Evolutionary conservation across 2,329 filamentous ascomycete genomes (phyloP), one percentile per base, ranked within the genome.

Genomic region (Cordyceps fumosorosea): DNA sequence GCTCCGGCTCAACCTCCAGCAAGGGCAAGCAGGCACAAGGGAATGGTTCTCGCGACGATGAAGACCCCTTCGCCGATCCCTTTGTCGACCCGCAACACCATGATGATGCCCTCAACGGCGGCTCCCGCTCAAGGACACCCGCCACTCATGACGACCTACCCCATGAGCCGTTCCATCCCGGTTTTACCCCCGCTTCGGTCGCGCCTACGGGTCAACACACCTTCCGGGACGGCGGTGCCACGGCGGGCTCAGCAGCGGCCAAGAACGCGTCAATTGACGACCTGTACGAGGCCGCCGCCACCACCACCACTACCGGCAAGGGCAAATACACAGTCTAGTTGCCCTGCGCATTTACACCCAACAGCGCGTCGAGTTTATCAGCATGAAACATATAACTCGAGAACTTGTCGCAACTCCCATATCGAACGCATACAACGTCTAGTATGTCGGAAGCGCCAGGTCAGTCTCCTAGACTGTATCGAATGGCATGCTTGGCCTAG

Each of bases 81-180:
- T 74, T 74, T 58, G 64, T 66, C 14, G 74, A 75, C 50, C 71
- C 72, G 3, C 64, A 69, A 18, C 64, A 67, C 6, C 53, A 67
- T 26, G 55, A 58, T 40, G 22, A 51, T n/a, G 44, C 11, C 14
- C 54, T 48, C 14, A 57, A 58, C 22, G 58, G 48, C 32, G 24
- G 29, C 3, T 55, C 58, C 2, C 32, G 47, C 48, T 54, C 54
- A n/a, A 24, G 52, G 29, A 56, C 56, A 18, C 51, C 44, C 7
- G 51, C n/a, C 5, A 42, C 12, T 24, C 53, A 66, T 8, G 64
- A 69, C 6, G 68, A 70, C 3, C 67, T 75, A 34, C 68, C 70
- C 5, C 66, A 67, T 24, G 77, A 79, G 63, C 73, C 76, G 6
- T 78, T 74, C 64, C 72, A 77, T 54, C 75, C 76, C 2, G 75